These are phyloP conservation scores for Russula dissimulans DNA, from an alignment of 768 basidiomycete genomes.

Conservation along the genomic window DNA sequence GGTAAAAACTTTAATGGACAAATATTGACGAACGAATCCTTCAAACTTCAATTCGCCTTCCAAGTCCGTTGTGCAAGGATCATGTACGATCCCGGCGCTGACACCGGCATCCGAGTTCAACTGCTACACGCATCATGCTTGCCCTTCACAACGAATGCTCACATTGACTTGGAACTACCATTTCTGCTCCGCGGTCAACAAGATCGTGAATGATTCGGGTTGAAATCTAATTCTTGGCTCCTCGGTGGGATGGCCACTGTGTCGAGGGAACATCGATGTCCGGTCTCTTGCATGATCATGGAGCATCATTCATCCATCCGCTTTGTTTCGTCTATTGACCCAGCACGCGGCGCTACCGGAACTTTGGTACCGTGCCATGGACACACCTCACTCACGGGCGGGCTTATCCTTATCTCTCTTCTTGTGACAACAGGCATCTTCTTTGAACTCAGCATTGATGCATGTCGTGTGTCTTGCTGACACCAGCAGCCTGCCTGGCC, in stretches of 20 bases:
- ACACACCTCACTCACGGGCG: neutral
- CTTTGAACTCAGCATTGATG: conserved; percentile 5
- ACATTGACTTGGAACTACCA: neutral
- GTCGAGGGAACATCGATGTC: neutral
- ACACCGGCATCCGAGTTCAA: neutral
- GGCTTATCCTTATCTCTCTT: neutral
- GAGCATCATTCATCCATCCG: neutral
- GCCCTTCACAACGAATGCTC: no score
- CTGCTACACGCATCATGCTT: neutral
- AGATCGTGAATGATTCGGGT: neutral
- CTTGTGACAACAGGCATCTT: neutral
- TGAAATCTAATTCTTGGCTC: neutral
- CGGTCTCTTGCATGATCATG: no score
- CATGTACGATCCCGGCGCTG: neutral
- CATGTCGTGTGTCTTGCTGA: conserved; percentile 5
- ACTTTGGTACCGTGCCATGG: neutral
- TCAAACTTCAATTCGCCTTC: neutral
- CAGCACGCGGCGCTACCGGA: neutral
- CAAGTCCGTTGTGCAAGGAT: neutral
- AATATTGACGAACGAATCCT: neutral
- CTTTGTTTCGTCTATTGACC: conserved; percentile 6
- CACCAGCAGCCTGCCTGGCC: neutral
- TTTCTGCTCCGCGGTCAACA: conserved; percentile 8
- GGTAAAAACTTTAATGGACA: neutral
- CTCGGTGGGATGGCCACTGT: neutral